These are phyloP conservation scores for Diplodia seriata DNA, from an alignment of 2,329 filamentous ascomycete species.

Conservation along the genomic window DNA sequence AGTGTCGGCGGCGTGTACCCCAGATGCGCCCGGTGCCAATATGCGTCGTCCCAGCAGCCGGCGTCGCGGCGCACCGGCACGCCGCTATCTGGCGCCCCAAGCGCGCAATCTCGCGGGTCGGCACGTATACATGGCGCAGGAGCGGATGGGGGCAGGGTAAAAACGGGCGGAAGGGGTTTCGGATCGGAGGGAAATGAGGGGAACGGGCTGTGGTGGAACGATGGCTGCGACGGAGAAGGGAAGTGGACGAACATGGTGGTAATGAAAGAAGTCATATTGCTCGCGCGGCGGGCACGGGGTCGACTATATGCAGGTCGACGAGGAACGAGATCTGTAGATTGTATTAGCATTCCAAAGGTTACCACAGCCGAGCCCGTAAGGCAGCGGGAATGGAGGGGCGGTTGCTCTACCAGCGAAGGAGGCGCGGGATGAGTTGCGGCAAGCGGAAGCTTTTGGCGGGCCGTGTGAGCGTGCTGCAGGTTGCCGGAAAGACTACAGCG, in stretches of 20 bases:
- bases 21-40: conserved; percentile 27
- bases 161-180: conserved; percentile 52
- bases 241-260: conserved; percentile 75
- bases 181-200: conserved; percentile 43
- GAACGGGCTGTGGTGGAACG: conserved; percentile 43
- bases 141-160: conserved; percentile 50
- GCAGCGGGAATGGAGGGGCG: conserved; percentile 29
- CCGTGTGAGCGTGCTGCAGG: background rate
- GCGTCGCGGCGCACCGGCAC: conserved; percentile 33
- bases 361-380: conserved; percentile 16
- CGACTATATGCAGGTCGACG: conserved; percentile 23
- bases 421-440: conserved; percentile 1
- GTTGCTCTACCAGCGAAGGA: conserved; percentile 18
- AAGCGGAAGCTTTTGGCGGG: conserved; percentile 5
- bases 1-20: conserved; percentile 35
- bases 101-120: conserved; percentile 23
- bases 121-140: conserved; percentile 20
- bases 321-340: conserved; percentile 22
- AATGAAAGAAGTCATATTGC: conserved; percentile 76
- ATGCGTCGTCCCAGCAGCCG: conserved; percentile 28
- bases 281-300: conserved; percentile 18
- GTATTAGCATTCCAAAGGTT: conserved; percentile 32
- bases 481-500: conserved; percentile 16
- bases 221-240: conserved; percentile 44
- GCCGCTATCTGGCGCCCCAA: conserved; percentile 31